A percentile compares a stretch with the other conserved stretches of the same genome.
These are phyloP conservation scores for Verticillium nonalfalfae DNA, from an alignment of 2,329 filamentous ascomycete species.

Conservation along the genomic window DNA sequence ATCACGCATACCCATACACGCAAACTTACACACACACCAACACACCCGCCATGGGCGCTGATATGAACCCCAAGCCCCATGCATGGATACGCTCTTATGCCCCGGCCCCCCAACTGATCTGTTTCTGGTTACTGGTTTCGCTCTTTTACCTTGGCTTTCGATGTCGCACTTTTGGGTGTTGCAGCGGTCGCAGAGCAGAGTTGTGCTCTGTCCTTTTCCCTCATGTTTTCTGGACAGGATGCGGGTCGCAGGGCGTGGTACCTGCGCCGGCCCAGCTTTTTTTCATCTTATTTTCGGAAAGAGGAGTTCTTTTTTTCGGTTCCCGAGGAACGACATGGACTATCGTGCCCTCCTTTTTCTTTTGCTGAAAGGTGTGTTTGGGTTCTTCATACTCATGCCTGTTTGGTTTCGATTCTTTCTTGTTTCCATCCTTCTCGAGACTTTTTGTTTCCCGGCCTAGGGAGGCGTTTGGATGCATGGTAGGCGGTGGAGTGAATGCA, in stretches of 20 bases:
- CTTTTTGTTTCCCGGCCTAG: background rate
- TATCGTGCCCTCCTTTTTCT: too few species aligned
- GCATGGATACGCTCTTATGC: slow-evolving; percentile 5
- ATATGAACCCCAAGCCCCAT: slow-evolving; percentile 15
- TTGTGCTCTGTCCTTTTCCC: too few species aligned
- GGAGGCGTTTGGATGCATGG: background rate
- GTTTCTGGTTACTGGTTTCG: background rate
- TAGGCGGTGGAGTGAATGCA: background rate
- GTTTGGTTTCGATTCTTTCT: background rate
- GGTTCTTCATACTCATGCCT: background rate
- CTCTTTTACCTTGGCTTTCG: background rate
- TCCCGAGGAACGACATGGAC: too few species aligned
- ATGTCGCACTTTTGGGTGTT: background rate
- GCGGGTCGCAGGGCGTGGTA: too few species aligned
- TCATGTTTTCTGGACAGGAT: too few species aligned
- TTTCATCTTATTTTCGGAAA: too few species aligned
- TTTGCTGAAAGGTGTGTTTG: background rate
- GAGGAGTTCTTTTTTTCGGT: too few species aligned
- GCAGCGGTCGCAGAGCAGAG: too few species aligned
- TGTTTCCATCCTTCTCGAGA: background rate
- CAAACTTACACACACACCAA: background rate
- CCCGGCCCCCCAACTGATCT: background rate
- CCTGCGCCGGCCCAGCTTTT: too few species aligned
- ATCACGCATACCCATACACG: background rate
- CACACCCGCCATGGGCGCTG: slow-evolving; percentile 10